Evolutionary conservation across 495 filamentous ascomycete genomes (phyloP).

Genomic region (Coniosporium apollinis): DNA sequence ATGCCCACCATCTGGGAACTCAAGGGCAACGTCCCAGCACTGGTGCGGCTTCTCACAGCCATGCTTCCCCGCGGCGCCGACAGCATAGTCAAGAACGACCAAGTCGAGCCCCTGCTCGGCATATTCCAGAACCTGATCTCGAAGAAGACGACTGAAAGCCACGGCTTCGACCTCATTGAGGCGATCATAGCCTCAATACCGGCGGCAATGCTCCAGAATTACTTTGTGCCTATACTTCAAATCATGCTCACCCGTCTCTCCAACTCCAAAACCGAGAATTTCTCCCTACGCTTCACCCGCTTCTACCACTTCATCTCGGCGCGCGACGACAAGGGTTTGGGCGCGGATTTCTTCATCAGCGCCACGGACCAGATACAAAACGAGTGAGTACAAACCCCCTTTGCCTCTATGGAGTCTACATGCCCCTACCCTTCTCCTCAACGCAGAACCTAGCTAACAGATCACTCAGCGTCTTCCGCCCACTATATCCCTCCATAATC

Average conservation of each 20-base stretch:
- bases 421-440: too few species aligned
- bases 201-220: slow-evolving; percentile 54
- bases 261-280: slow-evolving; percentile 56
- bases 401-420: neutral
- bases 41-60: slow-evolving; percentile 67
- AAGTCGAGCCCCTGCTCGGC: slow-evolving; percentile 63
- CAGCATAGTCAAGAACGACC: slow-evolving; percentile 55
- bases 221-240: slow-evolving; percentile 62
- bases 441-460: too few species aligned
- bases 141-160: slow-evolving; percentile 55
- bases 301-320: slow-evolving; percentile 87
- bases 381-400: slow-evolving; percentile 29
- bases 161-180: slow-evolving; percentile 83
- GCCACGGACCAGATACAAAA: slow-evolving; percentile 65
- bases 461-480: slow-evolving; percentile 48
- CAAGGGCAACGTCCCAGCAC: slow-evolving; percentile 79
- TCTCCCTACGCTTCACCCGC: slow-evolving; percentile 66
- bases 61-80: slow-evolving; percentile 61
- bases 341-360: slow-evolving; percentile 74
- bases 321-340: slow-evolving; percentile 55
- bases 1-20: slow-evolving; percentile 70
- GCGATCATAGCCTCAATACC: slow-evolving; percentile 53
- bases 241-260: slow-evolving; percentile 74
- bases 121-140: slow-evolving; percentile 82
- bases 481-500: slow-evolving; percentile 69